Conservation (phyloP, 768 basidiomycete genomes). For the Lentinula detonsa region DNA sequence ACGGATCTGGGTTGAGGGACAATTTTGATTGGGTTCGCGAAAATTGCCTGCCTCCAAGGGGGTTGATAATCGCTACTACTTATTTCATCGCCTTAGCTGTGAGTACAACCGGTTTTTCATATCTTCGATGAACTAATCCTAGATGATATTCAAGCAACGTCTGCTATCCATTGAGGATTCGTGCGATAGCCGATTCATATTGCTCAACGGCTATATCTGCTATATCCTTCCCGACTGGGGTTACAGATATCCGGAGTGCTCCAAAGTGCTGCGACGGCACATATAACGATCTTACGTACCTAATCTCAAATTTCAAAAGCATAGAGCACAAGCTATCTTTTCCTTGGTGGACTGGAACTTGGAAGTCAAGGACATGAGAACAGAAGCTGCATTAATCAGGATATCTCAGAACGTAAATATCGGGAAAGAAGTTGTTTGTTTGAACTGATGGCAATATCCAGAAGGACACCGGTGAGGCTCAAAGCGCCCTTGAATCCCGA, state of each 20-base stretch:
- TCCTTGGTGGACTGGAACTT: background rate
- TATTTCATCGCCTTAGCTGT: background rate
- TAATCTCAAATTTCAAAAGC: background rate
- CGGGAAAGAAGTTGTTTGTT: background rate
- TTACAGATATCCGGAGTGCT: background rate
- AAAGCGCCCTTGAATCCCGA: background rate
- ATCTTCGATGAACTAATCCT: background rate
- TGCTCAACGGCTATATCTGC: background rate
- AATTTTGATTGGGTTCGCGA: conserved; percentile 75
- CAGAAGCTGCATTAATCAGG: background rate
- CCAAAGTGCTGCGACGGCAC: background rate
- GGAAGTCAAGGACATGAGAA: background rate
- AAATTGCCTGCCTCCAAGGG: conserved; percentile 73
- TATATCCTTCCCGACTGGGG: background rate
- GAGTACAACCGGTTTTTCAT: background rate
- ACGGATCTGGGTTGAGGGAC: conserved; percentile 68
- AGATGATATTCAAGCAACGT: background rate
- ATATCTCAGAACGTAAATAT: background rate
- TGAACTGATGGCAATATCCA: background rate
- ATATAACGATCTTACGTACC: background rate
- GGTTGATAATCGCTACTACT: conserved; percentile 35
- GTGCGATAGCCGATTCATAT: background rate
- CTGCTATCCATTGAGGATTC: background rate
- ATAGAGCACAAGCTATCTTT: background rate
- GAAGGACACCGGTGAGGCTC: background rate